Base-by-base conservation (phyloP, 345 rosid genomes). In the Mercurialis annua region DNA sequence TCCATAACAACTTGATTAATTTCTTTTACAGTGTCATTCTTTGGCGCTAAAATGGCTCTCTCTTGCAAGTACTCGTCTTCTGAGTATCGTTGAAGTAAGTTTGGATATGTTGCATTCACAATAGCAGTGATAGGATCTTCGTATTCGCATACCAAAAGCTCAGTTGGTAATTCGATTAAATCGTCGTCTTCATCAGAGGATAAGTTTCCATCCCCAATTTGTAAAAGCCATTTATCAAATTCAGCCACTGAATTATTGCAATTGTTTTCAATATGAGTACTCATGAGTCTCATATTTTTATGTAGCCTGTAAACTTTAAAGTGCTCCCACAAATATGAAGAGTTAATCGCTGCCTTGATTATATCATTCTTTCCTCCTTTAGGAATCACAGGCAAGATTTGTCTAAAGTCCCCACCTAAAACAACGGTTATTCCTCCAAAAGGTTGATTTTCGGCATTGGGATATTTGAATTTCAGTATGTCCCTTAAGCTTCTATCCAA, bases 371-470 rank as follows among this genome's bases (percentile, higher is more conserved):
- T 44, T 10, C n/a, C 17, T 1, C 40, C 43, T 15, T 17, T n/a
- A 0, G 1, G 20, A 0, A 29, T 27, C 14, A 47, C 27, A 24
- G 36, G 67, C 5, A 64, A 29, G 16, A 17, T 64, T 5, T 64
- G 16, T 11, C 21, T 24, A n/a, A 64, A 64, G 23, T 64, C 40
- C 3, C 67, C 57, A 6, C 67, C 27, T 6, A 64, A n/a, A n/a
- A 64, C 30, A 14, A 64, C 17, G 4, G 56, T n/a, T 48, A 8
- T 27, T 46, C 56, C 67, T 20, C 67, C 56, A 46, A 64, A 64
- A 1, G 38, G 54, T 7, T n/a, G n/a, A n/a, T 14, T 15, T 15
- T 64, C 21, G 12, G 10, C 4, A 6, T 14, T n/a, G 2, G 4
- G 2, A 5, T 5, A 44, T 5, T 44, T 16, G 15, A 16, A n/a